Base-by-base conservation (phyloP, 495 filamentous ascomycete genomes). In the Parmelia sp. region DNA sequence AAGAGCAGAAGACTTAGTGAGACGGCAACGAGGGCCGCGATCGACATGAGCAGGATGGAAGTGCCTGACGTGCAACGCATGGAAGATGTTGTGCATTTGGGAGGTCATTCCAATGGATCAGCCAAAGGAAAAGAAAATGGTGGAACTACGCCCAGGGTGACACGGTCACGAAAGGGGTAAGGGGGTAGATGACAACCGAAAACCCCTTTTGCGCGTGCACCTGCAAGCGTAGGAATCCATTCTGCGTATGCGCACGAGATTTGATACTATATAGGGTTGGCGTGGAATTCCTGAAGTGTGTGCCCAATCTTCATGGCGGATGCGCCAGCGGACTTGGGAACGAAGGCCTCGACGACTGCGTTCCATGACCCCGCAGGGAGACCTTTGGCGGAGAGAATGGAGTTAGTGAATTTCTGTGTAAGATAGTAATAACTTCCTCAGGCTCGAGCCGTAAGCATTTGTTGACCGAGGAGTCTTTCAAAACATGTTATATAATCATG, bases 11-110 rank as follows among this genome's bases (percentile, higher is more conserved):
- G 80, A 64, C 72, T 78, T 66, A 70, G 81, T 72, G 75, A 84
- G 78, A 78, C 80, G 66, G 73, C 78, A 72, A 78, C 75, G 64
- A 76, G 79, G 68, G 78, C 81, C 56, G 70, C 79, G 23, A 82
- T 82, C 63, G 80, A 84, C 68, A 83, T 83, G 81, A 76, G 72
- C 42, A 79, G 80, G 71, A 75, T 80, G 57, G 80, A 82, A 69
- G 69, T 83, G 37, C 77, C 78, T 21, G 74, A 76, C 49, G 63
- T 61, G 42, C 62, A 62, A 29, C 64, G 71, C 27, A 71, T 73
- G 21, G 69, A 68, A 17, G 62, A 67, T 29, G 45, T 44, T 10
- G 65, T 69, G 27, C 61, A 67, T 49, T 21, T 21, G 29, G 58
- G 36, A 17, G 25, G 56, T 29, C 64, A 60, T 25, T 23, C 35